phyloP scores from a whole-genome alignment of 1,284 basidiomycete species.

The Papiliotrema laurentii region DNA sequence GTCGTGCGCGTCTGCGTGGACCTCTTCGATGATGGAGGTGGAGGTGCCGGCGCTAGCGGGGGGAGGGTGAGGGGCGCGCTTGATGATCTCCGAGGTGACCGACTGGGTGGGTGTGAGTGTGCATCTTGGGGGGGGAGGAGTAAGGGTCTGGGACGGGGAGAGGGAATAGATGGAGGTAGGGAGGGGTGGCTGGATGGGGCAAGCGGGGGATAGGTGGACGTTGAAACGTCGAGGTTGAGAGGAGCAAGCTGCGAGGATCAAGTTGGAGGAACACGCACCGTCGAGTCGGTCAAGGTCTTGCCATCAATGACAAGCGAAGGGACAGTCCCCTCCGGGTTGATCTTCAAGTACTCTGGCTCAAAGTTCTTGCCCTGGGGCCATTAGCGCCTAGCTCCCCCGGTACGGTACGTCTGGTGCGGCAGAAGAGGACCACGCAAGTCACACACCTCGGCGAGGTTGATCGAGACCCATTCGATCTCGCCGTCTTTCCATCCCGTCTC shows the following conservation, averaged over 20 bases:
- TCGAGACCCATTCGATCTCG: constrained; percentile 26
- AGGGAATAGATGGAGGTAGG: too few species aligned
- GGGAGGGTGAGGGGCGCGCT: constrained; percentile 50
- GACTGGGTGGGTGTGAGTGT: too few species aligned
- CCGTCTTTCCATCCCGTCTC: constrained; percentile 35
- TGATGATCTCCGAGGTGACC: constrained; percentile 54
- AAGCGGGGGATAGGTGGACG: too few species aligned
- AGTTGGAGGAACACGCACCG: constrained; percentile 19
- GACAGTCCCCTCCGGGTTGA: constrained; percentile 57
- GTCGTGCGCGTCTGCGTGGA: constrained; percentile 58
- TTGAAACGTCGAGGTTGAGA: too few species aligned
- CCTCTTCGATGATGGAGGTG: constrained; percentile 38
- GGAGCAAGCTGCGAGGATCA: not conserved
- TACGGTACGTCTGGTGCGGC: not conserved
- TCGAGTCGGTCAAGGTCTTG: constrained; percentile 53
- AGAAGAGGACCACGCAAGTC: not conserved
- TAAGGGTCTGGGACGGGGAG: too few species aligned
- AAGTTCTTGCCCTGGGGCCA: constrained; percentile 58
- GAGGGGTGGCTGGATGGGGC: too few species aligned
- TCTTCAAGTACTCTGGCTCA: constrained; percentile 55
- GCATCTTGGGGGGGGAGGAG: too few species aligned
- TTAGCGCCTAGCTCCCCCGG: not conserved
- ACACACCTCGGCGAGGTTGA: constrained; percentile 35
- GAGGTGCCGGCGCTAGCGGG: constrained; percentile 25
- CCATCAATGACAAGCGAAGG: constrained; percentile 54